Conservation (phyloP, 192 early-diverging fungal genomes). For the Coemansia brasiliensis region DNA sequence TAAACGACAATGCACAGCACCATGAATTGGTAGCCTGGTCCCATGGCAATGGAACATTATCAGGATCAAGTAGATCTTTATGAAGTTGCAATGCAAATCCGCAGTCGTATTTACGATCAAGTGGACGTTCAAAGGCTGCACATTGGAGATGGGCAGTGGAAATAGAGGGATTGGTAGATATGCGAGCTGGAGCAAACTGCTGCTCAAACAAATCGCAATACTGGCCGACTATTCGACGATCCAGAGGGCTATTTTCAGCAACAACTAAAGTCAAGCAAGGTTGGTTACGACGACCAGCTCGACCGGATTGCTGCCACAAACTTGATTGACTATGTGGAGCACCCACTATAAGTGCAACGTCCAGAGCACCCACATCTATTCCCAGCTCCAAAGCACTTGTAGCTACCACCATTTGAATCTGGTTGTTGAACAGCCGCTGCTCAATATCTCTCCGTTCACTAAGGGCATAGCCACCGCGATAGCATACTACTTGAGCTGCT, state of each 20-base stretch:
- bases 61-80: neutral
- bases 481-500: constrained; percentile 56
- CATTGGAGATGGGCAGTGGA: constrained; percentile 67
- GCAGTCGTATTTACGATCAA: neutral
- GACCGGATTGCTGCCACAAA: constrained; percentile 73
- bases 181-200: constrained; percentile 17
- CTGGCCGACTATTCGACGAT: constrained; percentile 49
- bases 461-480: constrained; percentile 74
- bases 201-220: constrained; percentile 59
- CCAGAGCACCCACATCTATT: constrained; percentile 72
- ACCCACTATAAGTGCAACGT: constrained; percentile 75
- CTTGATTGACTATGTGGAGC: constrained; percentile 50
- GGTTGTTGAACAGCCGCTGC: constrained; percentile 62
- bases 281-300: constrained; percentile 66
- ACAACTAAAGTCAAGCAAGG: constrained; percentile 62
- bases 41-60: constrained; percentile 10
- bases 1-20: constrained; percentile 17
- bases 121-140: constrained; percentile 64
- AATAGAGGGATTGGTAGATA: constrained; percentile 46
- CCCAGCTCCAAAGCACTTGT: constrained; percentile 85
- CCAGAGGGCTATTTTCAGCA: constrained; percentile 55
- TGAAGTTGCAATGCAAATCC: neutral
- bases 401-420: constrained; percentile 63
- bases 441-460: constrained; percentile 71
- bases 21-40: constrained; percentile 11